Conservation (phyloP, 2,329 filamentous ascomycete genomes). For the Alternaria atra region DNA sequence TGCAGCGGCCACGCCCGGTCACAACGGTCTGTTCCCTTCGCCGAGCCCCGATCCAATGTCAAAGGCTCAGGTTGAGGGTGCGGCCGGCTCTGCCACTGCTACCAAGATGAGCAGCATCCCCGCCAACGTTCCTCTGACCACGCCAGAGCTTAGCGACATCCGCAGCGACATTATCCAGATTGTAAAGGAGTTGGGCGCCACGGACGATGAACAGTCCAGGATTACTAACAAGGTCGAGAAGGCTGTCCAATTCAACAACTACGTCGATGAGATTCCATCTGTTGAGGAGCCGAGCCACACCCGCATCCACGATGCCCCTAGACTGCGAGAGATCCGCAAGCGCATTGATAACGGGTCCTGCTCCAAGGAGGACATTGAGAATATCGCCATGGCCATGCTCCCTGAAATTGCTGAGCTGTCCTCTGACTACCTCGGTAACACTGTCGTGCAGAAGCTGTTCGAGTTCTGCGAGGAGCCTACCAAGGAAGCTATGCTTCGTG, state of each 20-base stretch:
- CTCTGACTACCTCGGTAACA: conserved; percentile 97
- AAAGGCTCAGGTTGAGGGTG: conserved; percentile 57
- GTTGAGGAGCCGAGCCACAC: conserved; percentile 88
- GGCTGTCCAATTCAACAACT: conserved; percentile 77
- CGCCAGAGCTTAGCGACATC: conserved; percentile 79
- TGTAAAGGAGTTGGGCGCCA: conserved; percentile 86
- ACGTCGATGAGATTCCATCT: conserved; percentile 84
- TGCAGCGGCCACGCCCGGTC: conserved; percentile 84
- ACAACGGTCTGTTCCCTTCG: conserved; percentile 86
- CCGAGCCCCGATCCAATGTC: conserved; percentile 88
- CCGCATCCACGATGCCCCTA: conserved; percentile 90
- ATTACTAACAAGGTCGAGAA: conserved; percentile 78
- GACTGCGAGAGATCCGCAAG: conserved; percentile 94
- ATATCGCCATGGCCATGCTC: conserved; percentile 91
- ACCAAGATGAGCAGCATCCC: conserved; percentile 48
- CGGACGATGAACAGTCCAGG: conserved; percentile 76
- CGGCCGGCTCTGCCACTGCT: conserved; percentile 48
- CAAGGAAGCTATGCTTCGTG: conserved; percentile 87
- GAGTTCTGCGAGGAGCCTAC: conserved; percentile 92
- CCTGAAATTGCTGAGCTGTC: conserved; percentile 94
- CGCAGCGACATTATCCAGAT: conserved; percentile 85
- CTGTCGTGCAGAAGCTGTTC: conserved; percentile 98
- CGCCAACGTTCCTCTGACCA: conserved; percentile 66
- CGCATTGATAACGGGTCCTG: conserved; percentile 95
- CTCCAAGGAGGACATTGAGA: conserved; percentile 86